A percentile compares a stretch with the other conserved stretches of the same genome.
Evolutionary conservation across 164 flowering plant genomes (phyloP).

Genomic region (Vitis riparia): DNA sequence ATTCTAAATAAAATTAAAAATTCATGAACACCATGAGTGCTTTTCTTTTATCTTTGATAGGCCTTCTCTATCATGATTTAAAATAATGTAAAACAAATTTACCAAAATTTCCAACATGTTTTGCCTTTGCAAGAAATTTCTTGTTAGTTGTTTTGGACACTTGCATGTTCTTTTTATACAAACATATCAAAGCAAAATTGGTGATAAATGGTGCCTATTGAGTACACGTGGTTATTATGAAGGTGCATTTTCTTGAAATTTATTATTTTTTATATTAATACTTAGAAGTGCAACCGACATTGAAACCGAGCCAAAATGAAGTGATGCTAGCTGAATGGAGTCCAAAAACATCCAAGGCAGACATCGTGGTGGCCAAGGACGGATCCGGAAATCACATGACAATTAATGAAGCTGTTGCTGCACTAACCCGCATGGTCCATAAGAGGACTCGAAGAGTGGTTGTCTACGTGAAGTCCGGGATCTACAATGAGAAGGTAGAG

Average conservation of each 20-base stretch:
- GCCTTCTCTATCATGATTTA: no score
- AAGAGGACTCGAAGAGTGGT: conserved; percentile 26
- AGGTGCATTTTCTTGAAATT: background rate
- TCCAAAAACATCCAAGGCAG: conserved; percentile 40
- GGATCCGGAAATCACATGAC: conserved; percentile 52
- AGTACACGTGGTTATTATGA: no score
- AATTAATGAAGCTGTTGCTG: conserved; percentile 45
- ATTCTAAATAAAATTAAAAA: no score
- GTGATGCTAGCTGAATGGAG: conserved; percentile 50
- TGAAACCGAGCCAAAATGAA: conserved; percentile 1
- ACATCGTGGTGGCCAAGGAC: conserved; percentile 58
- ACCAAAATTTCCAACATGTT: no score
- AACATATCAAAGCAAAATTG: no score
- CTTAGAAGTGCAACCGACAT: conserved; percentile 1
- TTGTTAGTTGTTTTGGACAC: no score
- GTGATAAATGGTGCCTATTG: no score
- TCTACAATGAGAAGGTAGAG: conserved; percentile 50
- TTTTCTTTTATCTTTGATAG: no score
- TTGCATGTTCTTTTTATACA: no score
- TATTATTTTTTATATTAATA: background rate
- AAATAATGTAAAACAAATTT: no score
- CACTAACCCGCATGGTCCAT: conserved; percentile 21
- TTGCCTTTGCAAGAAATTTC: no score
- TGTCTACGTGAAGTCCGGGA: conserved; percentile 57
- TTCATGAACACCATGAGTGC: no score